A percentile compares a stretch with the other conserved stretches of the same genome.
Conservation (phyloP, 352 stramenopile genomes). For the Globisporangium ultimum region DNA sequence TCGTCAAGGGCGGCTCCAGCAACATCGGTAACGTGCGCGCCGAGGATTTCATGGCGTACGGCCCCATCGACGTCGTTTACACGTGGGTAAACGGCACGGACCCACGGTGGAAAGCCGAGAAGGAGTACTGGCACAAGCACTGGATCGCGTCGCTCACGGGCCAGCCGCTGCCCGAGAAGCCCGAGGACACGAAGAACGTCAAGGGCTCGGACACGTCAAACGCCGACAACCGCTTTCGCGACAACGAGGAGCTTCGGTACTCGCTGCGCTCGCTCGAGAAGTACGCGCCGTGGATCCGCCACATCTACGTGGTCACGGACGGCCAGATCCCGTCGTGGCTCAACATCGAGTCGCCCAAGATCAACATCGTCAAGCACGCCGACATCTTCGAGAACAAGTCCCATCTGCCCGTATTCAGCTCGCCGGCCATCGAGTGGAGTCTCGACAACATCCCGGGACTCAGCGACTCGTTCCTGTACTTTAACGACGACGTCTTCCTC, state of each 20-base stretch:
- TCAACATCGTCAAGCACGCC: conserved; percentile 88
- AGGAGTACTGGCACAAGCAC: conserved; percentile 87
- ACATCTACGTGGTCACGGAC: conserved; percentile 94
- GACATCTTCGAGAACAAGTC: conserved; percentile 89
- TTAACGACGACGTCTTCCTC: conserved; percentile 97
- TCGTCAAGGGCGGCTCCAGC: not conserved
- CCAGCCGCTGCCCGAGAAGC: conserved; percentile 60
- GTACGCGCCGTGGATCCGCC: conserved; percentile 93
- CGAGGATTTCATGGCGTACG: conserved; percentile 61
- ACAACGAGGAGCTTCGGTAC: conserved; percentile 94
- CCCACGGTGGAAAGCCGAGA: conserved; percentile 88
- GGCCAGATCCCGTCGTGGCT: conserved; percentile 94
- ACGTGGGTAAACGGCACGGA: conserved; percentile 96
- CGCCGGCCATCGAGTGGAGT: conserved; percentile 92
- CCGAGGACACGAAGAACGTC: conserved; percentile 37
- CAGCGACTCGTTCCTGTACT: conserved; percentile 93
- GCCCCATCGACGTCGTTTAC: conserved; percentile 94
- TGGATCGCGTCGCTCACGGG: conserved; percentile 84
- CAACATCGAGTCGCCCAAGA: conserved; percentile 70
- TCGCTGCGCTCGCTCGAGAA: conserved; percentile 91
- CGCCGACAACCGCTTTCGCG: conserved; percentile 90
- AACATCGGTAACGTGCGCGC: conserved; percentile 72
- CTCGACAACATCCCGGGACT: conserved; percentile 92
- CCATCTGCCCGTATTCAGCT: conserved; percentile 93
- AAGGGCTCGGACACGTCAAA: conserved; percentile 72